Percentiles rank a stretch among this genome's conserved stretches.
phyloP scores from a whole-genome alignment of 805 yeast genomes.

The Candida railenensis region DNA sequence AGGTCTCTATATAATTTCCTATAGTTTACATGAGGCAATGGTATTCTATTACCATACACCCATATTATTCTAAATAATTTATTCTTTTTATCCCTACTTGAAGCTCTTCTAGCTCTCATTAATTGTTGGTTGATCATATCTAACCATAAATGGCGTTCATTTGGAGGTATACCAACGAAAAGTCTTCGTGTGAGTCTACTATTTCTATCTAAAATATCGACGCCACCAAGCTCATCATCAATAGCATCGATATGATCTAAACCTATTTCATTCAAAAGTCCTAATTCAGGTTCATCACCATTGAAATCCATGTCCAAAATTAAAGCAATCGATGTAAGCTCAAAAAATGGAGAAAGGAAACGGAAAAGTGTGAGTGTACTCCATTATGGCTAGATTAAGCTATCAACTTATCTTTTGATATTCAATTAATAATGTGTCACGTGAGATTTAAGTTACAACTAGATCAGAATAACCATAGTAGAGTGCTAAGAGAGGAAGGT shows the following conservation, averaged over 20 bases:
- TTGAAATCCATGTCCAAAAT: not conserved
- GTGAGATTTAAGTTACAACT: no score
- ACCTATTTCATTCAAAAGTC: not conserved
- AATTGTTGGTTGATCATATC: not conserved
- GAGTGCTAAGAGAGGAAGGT: no score
- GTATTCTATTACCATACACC: not conserved
- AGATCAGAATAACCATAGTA: no score
- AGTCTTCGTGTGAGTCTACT: not conserved
- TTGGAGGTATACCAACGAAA: not conserved
- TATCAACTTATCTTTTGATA: no score
- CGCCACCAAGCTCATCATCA: not conserved
- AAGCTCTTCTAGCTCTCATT: not conserved
- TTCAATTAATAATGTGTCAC: no score
- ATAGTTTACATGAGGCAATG: not conserved
- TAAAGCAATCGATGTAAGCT: not conserved
- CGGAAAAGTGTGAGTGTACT: not conserved
- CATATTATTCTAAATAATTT: not conserved
- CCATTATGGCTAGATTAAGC: no score
- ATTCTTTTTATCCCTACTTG: not conserved
- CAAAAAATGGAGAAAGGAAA: not conserved
- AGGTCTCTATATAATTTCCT: not conserved
- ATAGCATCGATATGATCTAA: not conserved
- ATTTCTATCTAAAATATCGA: not conserved
- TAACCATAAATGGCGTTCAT: not conserved
- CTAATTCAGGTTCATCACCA: not conserved